Base-by-base conservation (phyloP, 2,329 filamentous ascomycete species). In the Fusarium nisikadoi region DNA sequence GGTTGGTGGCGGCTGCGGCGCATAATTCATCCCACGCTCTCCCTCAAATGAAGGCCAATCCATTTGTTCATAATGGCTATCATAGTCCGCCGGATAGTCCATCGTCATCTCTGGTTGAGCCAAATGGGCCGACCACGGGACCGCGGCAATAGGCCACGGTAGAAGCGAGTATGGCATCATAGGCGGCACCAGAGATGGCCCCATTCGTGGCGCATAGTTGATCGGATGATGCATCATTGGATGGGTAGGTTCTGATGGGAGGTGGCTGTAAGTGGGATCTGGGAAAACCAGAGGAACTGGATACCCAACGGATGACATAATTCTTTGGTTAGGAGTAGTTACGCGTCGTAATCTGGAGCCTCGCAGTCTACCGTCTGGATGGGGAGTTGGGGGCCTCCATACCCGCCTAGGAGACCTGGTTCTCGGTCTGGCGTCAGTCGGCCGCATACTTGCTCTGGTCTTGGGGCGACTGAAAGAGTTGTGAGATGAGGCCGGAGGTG, bases 321-420 rank as follows among this genome's bases (percentile, higher is more conserved):
- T 6, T 36, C 27, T 54, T n/a, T 42, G 25, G 19, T 35, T 23
- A 7, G 56, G 41, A 31, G 56, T 20, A 23, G 55, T 38, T 35
- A 47, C 39, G 38, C 46, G 27, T 25, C 41, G 35, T 29, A 20
- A 27, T 20, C 57, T 56, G n/a, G 61, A 43, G 31, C 47, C 52
- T 53, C 55, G 65, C 29, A 19, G 38, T 19, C 52, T 73, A 23
- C 56, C 45, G 33, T 72, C 65, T 41, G 56, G 70, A 19, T 71
- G 65, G 29, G 70, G 70, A 19, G 70, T 72, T 43, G 70, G 70
- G 27, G 70, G 65, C 6, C 70, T 65, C 29, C 57, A 61, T 27
- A 36, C n/a, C 27, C 33, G 62, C 16, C 54, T 60, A 12, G 68
- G 55, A 49, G 65, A 66, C 17, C 35, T 70, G 23, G 35, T 47